Conservation (phyloP, 1,284 basidiomycete genomes). For the Trametes hirsuta region DNA sequence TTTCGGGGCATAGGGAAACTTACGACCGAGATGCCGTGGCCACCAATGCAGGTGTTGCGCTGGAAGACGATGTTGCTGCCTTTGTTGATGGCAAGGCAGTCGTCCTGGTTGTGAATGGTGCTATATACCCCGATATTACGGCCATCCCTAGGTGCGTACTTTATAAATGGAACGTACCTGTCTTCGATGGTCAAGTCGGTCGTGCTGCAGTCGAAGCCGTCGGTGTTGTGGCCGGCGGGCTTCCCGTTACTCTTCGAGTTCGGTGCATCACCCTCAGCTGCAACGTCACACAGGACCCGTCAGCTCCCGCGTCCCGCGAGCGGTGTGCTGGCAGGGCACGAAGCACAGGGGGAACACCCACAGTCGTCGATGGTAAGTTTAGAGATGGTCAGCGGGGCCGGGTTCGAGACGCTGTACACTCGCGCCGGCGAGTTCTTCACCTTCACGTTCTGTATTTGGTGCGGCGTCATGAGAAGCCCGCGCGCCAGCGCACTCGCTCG, state of each 20-base stretch:
- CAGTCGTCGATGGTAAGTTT: slow-evolving; percentile 43
- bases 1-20: neutral
- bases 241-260: slow-evolving; percentile 48
- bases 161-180: slow-evolving; percentile 17
- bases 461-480: neutral
- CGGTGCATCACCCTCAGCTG: slow-evolving; percentile 41
- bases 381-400: slow-evolving; percentile 35
- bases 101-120: slow-evolving; percentile 48
- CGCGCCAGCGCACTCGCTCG: neutral
- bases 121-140: neutral
- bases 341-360: slow-evolving; percentile 13
- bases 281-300: neutral
- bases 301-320: neutral
- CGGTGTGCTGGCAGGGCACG: neutral
- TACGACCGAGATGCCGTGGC: slow-evolving; percentile 63
- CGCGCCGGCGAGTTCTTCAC: slow-evolving; percentile 44
- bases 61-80: slow-evolving; percentile 59
- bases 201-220: slow-evolving; percentile 55
- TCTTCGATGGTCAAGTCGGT: slow-evolving; percentile 49
- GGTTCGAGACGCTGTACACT: slow-evolving; percentile 40
- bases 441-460: slow-evolving; percentile 34
- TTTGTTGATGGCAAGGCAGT: slow-evolving; percentile 64
- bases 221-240: slow-evolving; percentile 47
- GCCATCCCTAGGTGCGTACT: neutral
- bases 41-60: slow-evolving; percentile 54